These are phyloP conservation scores for Camellia sinensis DNA, from an alignment of 148 eudicot species.

Conservation along the genomic window DNA sequence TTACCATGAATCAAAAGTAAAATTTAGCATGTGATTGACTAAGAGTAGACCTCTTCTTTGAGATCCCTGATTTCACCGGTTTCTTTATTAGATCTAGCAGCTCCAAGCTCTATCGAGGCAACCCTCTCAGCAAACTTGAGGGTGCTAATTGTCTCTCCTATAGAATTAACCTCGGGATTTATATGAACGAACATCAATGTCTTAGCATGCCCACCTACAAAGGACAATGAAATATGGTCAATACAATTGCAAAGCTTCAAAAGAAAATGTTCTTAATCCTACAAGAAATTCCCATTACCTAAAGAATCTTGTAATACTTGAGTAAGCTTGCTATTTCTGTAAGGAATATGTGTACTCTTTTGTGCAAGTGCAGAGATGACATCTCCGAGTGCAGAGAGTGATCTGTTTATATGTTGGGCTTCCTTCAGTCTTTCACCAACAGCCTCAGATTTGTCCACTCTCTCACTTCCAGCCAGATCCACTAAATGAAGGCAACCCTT, in stretches of 20 bases:
- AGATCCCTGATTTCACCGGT: conserved; percentile 80
- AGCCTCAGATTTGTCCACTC: conserved; percentile 97
- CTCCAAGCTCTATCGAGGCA: conserved; percentile 86
- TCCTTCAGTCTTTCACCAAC: conserved; percentile 93
- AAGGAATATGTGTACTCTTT: conserved; percentile 89
- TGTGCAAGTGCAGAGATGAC: conserved; percentile 95
- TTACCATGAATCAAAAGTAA: background rate
- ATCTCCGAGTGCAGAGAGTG: conserved; percentile 97
- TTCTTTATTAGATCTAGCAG: conserved; percentile 89
- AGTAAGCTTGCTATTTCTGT: conserved; percentile 97
- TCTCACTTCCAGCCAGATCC: conserved; percentile 97
- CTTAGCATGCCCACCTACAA: conserved; percentile 93
- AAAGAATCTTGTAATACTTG: conserved; percentile 96
- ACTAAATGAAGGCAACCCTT: conserved; percentile 94
- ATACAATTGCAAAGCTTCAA: background rate
- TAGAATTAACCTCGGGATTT: conserved; percentile 73
- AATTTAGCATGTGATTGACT: background rate
- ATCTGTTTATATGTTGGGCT: conserved; percentile 93
- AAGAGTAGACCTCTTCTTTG: conserved; percentile 70
- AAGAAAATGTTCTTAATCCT: background rate
- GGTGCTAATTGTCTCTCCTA: conserved; percentile 90
- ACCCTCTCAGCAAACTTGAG: conserved; percentile 96
- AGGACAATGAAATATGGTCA: conserved; percentile 14
- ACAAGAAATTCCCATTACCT: conserved; percentile 41
- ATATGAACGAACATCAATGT: conserved; percentile 97